Evolutionary conservation across 768 basidiomycete genomes (phyloP), one percentile per base, ranked within the genome.

Genomic region (Auriscalpium microsporum): DNA sequence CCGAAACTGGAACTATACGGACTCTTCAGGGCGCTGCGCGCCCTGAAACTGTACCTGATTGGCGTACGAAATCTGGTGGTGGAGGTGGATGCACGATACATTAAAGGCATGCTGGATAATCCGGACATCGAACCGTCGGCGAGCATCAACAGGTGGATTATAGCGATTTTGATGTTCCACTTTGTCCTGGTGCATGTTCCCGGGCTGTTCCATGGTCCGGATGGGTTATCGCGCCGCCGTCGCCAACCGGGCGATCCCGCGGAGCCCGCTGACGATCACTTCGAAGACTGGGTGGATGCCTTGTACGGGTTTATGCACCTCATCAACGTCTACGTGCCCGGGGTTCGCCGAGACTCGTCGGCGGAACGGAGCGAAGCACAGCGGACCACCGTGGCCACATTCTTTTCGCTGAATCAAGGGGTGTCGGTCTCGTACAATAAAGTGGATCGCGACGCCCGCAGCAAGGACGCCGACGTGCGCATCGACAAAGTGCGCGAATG

Each of bases 111-210:
- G 73, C 52, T 75, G 0, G 70, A 70, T 28, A 70, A 73, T 35
- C 73, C 72, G 0, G 71, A 73, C 23, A 56, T 72, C 0, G 66
- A 70, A 3, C 74, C 73, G 0, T 72, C 66, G 40, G 66, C 71
- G 3, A 57, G 68, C 0, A 67, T 75, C 2, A 77, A 77, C 46
- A 48, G 71, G 8, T 78, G 76, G 76, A 73, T 78, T 36, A 67
- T 68, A 0, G 68, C 60, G 1, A 75, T 78, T 13, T 62, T 70
- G 0, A 53, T 73, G 0, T 76, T 73, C 55, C 56, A 69, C 38
- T 73, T 75, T 61, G 60, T 58, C 3, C 57, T 77, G 1, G 54
- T 64, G 0, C 76, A 78, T 50, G 64, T 78, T 7, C 70, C 72
- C 0, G 67, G 57, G 0, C 50, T 58, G 1, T 56, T 62, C 28